These are phyloP conservation scores for Buddleja alternifolia DNA, from an alignment of 257 asterid genomes.

Conservation along the genomic window DNA sequence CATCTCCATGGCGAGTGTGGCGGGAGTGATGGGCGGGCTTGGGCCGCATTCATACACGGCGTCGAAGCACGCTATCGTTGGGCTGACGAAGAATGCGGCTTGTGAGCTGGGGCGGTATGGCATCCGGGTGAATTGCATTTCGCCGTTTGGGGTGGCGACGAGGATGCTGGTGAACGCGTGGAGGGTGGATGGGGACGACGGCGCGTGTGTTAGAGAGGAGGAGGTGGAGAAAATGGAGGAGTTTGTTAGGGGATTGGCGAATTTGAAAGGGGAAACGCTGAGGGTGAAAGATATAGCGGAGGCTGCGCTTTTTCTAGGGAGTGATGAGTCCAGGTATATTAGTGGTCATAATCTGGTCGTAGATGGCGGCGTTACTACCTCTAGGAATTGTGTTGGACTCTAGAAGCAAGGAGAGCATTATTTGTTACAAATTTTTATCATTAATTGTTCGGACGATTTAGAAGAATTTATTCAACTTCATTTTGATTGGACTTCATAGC, in stretches of 20 bases:
- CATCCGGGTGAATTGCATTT: constrained; percentile 76
- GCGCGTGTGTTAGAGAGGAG: constrained; percentile 29
- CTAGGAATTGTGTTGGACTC: constrained; percentile 57
- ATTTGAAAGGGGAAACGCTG: constrained; percentile 55
- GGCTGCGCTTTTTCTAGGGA: constrained; percentile 61
- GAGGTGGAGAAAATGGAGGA: constrained; percentile 75
- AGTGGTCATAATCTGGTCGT: constrained; percentile 75
- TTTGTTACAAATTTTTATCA: too few relatives aligned
- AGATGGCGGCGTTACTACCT: constrained; percentile 65
- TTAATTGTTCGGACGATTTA: too few relatives aligned
- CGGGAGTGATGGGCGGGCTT: constrained; percentile 69
- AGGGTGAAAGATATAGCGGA: constrained; percentile 54
- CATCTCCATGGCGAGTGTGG: constrained; percentile 79
- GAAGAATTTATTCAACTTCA: background rate
- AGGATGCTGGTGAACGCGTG: constrained; percentile 78
- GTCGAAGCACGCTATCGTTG: constrained; percentile 82
- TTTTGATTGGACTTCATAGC: background rate
- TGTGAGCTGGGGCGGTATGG: constrained; percentile 80
- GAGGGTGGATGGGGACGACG: constrained; percentile 40
- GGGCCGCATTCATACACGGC: constrained; percentile 92
- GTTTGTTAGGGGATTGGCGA: constrained; percentile 62
- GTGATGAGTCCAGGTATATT: constrained; percentile 63
- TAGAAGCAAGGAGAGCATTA: constrained; percentile 16
- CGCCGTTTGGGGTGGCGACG: constrained; percentile 95
- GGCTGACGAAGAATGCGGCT: constrained; percentile 73